These are phyloP conservation scores for Exophiala viscosa DNA, from an alignment of 2,329 filamentous ascomycete species.

Conservation along the genomic window DNA sequence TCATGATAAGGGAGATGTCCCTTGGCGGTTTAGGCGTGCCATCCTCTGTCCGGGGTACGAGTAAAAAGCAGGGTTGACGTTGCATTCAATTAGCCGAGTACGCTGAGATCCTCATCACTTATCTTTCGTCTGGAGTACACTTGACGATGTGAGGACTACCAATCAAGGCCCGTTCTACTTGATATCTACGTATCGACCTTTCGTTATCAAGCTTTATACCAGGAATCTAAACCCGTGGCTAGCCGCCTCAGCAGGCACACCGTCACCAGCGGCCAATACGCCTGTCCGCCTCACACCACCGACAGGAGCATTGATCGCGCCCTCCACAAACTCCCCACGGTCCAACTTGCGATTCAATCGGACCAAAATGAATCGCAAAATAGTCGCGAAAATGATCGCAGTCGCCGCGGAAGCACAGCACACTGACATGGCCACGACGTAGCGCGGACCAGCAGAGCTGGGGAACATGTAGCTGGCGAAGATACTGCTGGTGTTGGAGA, in stretches of 20 bases:
- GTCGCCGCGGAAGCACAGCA: slow-evolving; percentile 64
- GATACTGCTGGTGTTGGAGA: slow-evolving; percentile 66
- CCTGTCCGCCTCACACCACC: background rate
- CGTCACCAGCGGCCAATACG: slow-evolving; percentile 6
- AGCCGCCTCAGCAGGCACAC: slow-evolving; percentile 11
- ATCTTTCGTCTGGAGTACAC: no score
- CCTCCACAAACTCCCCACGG: slow-evolving; percentile 55
- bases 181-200: background rate
- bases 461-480: slow-evolving; percentile 68
- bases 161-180: background rate
- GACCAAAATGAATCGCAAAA: slow-evolving; percentile 61
- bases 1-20: no score
- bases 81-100: no score
- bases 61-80: no score
- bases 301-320: slow-evolving; percentile 47
- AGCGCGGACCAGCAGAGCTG: slow-evolving; percentile 39
- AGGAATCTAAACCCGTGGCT: slow-evolving; percentile 17
- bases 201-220: slow-evolving; percentile 1
- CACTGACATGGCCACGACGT: slow-evolving; percentile 60
- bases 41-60: no score
- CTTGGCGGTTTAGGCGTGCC: no score
- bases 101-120: no score
- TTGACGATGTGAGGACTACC: background rate
- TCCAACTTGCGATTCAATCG: slow-evolving; percentile 68
- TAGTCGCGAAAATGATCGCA: slow-evolving; percentile 60